Conservation (phyloP, 345 rosid genomes). For the Ceriops tagal region DNA sequence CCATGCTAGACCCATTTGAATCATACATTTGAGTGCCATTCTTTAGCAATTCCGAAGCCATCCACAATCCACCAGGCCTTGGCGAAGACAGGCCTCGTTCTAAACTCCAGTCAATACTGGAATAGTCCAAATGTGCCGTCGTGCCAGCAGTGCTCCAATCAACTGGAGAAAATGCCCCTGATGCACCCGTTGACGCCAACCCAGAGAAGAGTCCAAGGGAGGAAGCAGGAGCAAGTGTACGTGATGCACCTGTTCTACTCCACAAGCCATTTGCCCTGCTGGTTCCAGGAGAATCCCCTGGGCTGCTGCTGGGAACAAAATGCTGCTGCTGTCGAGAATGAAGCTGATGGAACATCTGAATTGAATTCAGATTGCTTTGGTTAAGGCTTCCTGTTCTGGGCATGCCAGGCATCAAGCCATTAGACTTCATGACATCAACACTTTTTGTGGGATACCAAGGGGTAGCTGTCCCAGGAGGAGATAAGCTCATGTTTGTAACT, state of each 20-base stretch:
- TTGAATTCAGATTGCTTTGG: constrained; percentile 38
- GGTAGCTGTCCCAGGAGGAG: constrained; percentile 51
- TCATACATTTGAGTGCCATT: constrained; percentile 35
- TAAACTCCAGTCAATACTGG: constrained; percentile 78
- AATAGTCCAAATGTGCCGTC: constrained; percentile 54
- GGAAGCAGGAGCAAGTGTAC: constrained; percentile 66
- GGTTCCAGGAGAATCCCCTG: constrained; percentile 43
- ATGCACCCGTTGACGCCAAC: constrained; percentile 49
- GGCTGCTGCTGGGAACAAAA: constrained; percentile 34
- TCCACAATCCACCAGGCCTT: constrained; percentile 40
- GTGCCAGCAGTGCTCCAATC: constrained; percentile 71
- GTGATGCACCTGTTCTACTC: constrained; percentile 45
- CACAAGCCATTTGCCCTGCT: constrained; percentile 49
- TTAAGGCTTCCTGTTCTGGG: constrained; percentile 42
- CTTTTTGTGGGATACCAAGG: constrained; percentile 47
- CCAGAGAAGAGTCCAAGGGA: constrained; percentile 79
- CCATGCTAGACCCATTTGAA: constrained; percentile 30
- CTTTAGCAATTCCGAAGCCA: constrained; percentile 35
- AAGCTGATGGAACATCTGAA: constrained; percentile 54
- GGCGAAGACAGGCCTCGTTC: constrained; percentile 46
- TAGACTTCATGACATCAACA: constrained; percentile 52
- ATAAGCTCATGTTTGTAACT: constrained; percentile 38
- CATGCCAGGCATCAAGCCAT: constrained; percentile 45
- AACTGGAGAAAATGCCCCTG: constrained; percentile 59
- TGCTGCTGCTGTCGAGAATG: constrained; percentile 57